Conservation (phyloP, 768 basidiomycete genomes). For the Serendipita vermifera region DNA sequence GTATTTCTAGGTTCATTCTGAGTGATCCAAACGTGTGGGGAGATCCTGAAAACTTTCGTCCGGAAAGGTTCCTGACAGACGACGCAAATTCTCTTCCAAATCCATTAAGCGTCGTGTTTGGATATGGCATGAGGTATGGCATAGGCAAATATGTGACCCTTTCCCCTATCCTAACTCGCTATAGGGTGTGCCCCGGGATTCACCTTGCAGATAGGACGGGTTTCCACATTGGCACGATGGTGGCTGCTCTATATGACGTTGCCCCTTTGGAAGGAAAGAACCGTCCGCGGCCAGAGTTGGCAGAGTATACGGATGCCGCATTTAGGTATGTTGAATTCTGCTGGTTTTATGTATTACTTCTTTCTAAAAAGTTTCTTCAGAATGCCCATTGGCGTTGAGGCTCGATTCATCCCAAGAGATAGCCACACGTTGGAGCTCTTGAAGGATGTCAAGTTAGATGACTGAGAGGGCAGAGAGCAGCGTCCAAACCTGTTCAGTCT, state of each 20-base stretch:
- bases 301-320: not conserved
- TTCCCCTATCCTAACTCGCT: not conserved
- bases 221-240: not conserved
- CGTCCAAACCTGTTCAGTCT: no score
- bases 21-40: not conserved
- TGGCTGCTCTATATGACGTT: no score
- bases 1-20: not conserved
- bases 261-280: not conserved
- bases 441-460: no score
- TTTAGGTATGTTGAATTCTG: not conserved
- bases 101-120: not conserved
- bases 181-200: not conserved
- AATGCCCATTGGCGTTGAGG: not conserved
- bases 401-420: constrained; percentile 1
- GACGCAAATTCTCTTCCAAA: not conserved
- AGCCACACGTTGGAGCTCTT: no score
- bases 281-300: not conserved
- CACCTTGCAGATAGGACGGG: not conserved
- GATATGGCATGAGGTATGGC: not conserved
- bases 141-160: not conserved
- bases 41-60: not conserved
- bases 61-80: not conserved
- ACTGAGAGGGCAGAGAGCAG: no score
- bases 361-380: not conserved
- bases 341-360: no score